Percentiles rank a stretch among this genome's conserved stretches.
Evolutionary conservation across 495 filamentous ascomycete genomes (phyloP).

Genomic region (Alectoria sarmentosa): DNA sequence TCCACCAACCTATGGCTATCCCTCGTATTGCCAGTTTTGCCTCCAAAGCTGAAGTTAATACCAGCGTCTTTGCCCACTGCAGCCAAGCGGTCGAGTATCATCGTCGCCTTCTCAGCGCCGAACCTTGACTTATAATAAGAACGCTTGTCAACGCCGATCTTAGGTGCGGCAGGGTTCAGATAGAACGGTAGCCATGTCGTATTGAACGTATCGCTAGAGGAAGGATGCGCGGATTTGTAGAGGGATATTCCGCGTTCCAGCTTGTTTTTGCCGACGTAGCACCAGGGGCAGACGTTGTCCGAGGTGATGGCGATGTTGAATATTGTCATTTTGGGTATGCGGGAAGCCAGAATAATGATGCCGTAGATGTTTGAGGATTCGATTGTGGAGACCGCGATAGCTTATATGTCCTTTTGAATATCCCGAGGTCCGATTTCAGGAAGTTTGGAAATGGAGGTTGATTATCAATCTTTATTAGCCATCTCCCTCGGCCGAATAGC

Average conservation of each 20-base stretch:
- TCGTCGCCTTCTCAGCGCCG: constrained; percentile 48
- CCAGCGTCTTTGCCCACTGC: constrained; percentile 54
- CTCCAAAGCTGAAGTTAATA: constrained; percentile 65
- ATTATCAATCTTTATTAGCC: neutral
- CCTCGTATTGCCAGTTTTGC: constrained; percentile 68
- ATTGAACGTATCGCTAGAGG: constrained; percentile 56
- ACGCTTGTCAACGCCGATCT: constrained; percentile 48
- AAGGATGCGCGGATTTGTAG: constrained; percentile 53
- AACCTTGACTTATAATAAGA: constrained; percentile 49
- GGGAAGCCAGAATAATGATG: constrained; percentile 17
- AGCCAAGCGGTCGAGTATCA: constrained; percentile 52
- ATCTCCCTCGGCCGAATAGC: neutral
- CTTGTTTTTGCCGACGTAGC: constrained; percentile 76
- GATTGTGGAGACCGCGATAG: neutral
- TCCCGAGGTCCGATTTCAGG: neutral
- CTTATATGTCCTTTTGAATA: neutral
- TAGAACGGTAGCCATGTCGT: constrained; percentile 74
- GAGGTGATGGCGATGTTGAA: constrained; percentile 68
- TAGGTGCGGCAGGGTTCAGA: constrained; percentile 59
- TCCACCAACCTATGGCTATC: constrained; percentile 72
- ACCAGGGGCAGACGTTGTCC: constrained; percentile 80
- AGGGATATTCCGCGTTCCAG: constrained; percentile 59
- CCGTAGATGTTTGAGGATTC: too few species aligned
- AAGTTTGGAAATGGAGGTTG: neutral
- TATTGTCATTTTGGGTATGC: constrained; percentile 53